A percentile compares a stretch with the other conserved stretches of the same genome.
phyloP scores from a whole-genome alignment of 78 protist genomes.

The Monocercomonoides exilis region DNA sequence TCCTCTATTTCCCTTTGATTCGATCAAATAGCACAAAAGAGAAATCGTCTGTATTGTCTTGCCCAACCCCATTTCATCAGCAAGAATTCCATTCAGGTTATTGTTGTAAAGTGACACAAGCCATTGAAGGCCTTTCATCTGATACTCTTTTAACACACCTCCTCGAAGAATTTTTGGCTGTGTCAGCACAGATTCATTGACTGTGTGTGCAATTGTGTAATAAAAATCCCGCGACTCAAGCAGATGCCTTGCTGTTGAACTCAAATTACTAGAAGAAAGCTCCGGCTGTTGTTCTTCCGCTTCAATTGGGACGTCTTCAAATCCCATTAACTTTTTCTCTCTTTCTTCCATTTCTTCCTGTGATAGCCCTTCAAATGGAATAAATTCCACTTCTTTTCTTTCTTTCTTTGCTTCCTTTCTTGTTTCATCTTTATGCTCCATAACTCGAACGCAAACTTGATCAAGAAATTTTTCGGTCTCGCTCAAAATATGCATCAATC shows the following conservation, averaged over 20 bases:
- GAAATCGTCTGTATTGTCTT: slow-evolving; percentile 36
- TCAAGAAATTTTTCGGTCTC: slow-evolving; percentile 18
- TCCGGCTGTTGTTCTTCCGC: neutral
- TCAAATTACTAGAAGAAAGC: neutral
- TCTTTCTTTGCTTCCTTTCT: neutral
- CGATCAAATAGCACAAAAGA: slow-evolving; percentile 32
- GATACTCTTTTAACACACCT: slow-evolving; percentile 36
- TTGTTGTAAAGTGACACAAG: slow-evolving; percentile 72
- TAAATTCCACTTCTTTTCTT: neutral
- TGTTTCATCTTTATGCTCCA: neutral
- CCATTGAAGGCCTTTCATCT: slow-evolving; percentile 83
- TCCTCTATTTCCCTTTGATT: slow-evolving; percentile 10
- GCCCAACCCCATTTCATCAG: slow-evolving; percentile 56
- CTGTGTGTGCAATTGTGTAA: neutral
- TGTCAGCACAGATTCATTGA: neutral
- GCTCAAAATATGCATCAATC: neutral
- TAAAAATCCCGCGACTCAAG: neutral
- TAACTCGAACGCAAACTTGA: neutral
- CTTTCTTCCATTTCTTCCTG: neutral
- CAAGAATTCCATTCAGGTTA: slow-evolving; percentile 69
- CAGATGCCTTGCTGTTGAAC: neutral
- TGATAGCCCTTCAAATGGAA: too few relatives aligned
- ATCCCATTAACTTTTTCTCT: neutral
- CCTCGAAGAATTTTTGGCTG: slow-evolving; percentile 30
- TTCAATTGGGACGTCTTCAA: neutral